These are phyloP conservation scores for Trichophyton schoenleinii DNA, from an alignment of 2,329 filamentous ascomycete genomes.

Conservation along the genomic window DNA sequence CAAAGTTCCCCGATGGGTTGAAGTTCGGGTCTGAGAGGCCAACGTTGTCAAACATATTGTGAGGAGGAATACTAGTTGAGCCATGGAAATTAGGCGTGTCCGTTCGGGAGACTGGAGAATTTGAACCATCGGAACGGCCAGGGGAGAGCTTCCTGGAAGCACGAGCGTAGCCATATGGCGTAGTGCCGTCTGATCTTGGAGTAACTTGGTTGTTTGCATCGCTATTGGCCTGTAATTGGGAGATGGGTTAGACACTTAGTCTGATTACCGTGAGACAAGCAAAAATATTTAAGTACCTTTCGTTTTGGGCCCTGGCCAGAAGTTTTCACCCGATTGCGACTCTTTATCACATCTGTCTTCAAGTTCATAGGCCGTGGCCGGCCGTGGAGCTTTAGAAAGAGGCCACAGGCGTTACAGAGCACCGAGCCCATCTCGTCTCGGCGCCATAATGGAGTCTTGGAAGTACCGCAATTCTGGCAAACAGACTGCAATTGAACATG, in stretches of 20 bases:
- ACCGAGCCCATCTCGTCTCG: constrained; percentile 92
- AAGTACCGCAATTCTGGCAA: constrained; percentile 92
- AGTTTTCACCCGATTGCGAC: constrained; percentile 93
- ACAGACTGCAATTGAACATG: constrained; percentile 68
- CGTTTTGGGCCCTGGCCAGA: constrained; percentile 65
- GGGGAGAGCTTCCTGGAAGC: constrained; percentile 60
- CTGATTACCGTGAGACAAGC: constrained; percentile 6
- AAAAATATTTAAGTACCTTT: constrained; percentile 49
- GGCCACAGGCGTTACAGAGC: constrained; percentile 93
- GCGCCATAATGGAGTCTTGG: constrained; percentile 91
- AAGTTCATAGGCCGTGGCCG: constrained; percentile 85
- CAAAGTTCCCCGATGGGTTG: constrained; percentile 41
- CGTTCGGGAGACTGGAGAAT: constrained; percentile 68
- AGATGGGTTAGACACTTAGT: constrained; percentile 8
- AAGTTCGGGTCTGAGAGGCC: constrained; percentile 56
- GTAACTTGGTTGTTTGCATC: constrained; percentile 48
- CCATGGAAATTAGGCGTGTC: constrained; percentile 64
- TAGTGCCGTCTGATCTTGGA: constrained; percentile 44
- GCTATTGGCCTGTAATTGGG: constrained; percentile 29
- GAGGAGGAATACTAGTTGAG: constrained; percentile 54
- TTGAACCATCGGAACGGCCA: constrained; percentile 59
- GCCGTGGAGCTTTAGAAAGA: constrained; percentile 94
- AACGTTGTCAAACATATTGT: constrained; percentile 67
- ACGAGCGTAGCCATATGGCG: constrained; percentile 48
- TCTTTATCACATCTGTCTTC: constrained; percentile 99